Conservation (phyloP, 306 rosid genomes). For the Malus sieversii region DNA sequence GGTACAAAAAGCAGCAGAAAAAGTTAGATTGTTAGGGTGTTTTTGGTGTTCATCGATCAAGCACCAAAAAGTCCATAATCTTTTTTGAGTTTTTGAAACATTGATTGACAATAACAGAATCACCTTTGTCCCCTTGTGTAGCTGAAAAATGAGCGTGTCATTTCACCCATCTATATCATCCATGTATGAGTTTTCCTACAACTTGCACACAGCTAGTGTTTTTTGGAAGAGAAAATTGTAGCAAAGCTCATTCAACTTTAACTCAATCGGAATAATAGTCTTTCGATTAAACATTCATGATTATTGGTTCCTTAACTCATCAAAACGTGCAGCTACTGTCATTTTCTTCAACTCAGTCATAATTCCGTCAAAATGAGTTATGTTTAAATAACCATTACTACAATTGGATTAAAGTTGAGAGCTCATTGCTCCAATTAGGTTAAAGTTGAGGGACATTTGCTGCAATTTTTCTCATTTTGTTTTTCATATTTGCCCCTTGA, state of each 20-base stretch:
- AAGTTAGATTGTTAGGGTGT: conserved; percentile 21
- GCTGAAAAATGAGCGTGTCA: not conserved
- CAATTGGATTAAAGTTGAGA: too few species aligned
- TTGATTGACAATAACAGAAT: conserved; percentile 11
- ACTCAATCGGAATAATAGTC: rapidly evolving
- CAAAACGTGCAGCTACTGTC: too few species aligned
- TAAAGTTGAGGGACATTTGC: too few species aligned
- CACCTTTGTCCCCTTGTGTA: not conserved
- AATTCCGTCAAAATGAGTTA: too few species aligned
- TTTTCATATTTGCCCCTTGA: too few species aligned
- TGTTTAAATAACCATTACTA: too few species aligned
- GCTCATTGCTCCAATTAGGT: too few species aligned
- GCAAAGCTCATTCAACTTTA: too few species aligned
- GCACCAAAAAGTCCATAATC: conserved; percentile 25
- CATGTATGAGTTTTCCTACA: not conserved
- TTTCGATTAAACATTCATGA: too few species aligned
- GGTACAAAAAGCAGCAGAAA: conserved; percentile 1
- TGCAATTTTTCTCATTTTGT: too few species aligned
- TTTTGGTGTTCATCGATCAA: conserved; percentile 15
- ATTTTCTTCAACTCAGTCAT: too few species aligned
- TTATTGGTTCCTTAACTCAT: too few species aligned
- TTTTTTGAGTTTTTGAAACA: conserved; percentile 29
- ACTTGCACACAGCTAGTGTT: not conserved
- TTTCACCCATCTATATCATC: not conserved
- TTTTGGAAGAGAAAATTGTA: not conserved